A percentile compares a stretch with the other conserved stretches of the same genome.
These are phyloP conservation scores for Aaosphaeria arxii DNA, from an alignment of 2,329 filamentous ascomycete genomes.

Conservation along the genomic window DNA sequence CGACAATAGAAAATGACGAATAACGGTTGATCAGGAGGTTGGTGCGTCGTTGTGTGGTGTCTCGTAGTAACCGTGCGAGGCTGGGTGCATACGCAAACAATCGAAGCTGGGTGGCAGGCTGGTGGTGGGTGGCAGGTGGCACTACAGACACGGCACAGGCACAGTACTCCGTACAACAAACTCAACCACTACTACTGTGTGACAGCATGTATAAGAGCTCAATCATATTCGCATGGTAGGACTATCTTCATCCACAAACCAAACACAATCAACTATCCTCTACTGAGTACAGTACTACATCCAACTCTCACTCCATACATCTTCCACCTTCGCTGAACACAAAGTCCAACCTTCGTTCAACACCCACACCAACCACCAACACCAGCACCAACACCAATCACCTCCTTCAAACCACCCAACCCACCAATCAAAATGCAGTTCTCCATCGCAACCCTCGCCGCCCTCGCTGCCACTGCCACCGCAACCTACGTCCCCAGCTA, in stretches of 20 bases:
- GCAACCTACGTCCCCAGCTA: conserved; percentile 21
- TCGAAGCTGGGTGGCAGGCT: background rate
- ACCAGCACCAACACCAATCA: background rate
- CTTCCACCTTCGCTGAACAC: background rate
- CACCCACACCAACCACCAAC: background rate
- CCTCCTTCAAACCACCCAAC: background rate
- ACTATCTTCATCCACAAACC: background rate
- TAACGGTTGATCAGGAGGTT: no score
- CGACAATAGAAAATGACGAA: no score
- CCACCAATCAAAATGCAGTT: conserved; percentile 27
- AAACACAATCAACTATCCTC: background rate
- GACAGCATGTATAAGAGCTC: no score
- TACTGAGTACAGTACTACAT: background rate
- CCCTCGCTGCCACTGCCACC: conserved; percentile 18
- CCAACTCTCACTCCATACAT: background rate
- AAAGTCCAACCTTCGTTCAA: background rate
- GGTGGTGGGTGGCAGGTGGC: background rate
- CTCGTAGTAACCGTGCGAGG: no score
- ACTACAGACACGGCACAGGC: no score
- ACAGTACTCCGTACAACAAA: no score
- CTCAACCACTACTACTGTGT: no score
- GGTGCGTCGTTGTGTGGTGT: no score
- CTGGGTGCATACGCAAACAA: no score
- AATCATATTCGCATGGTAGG: background rate
- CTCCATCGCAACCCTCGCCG: conserved; percentile 19